phyloP scores from a whole-genome alignment of 2,329 filamentous ascomycete species.

The Pestalotiopsis sp. region DNA sequence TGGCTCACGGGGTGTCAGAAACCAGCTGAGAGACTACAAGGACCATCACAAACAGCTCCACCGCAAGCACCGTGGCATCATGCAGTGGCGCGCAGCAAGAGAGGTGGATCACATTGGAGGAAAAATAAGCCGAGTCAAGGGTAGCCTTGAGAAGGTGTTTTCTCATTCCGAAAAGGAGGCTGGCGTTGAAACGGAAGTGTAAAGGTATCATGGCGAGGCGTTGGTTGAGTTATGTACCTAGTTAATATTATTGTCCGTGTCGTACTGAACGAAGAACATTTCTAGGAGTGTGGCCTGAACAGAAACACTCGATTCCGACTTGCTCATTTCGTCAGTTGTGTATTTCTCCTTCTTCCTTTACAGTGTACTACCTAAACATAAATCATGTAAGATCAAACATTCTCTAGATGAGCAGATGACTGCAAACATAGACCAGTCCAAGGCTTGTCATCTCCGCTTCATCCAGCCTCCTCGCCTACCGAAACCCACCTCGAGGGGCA shows the following conservation, averaged over 20 bases:
- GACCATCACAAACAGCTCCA: conserved; percentile 61
- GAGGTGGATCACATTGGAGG: conserved; percentile 52
- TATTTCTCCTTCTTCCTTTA: too few relatives aligned
- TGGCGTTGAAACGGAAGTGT: conserved; percentile 72
- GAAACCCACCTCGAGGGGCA: too few relatives aligned
- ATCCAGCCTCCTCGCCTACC: too few relatives aligned
- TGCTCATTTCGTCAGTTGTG: too few relatives aligned
- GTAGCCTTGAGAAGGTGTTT: conserved; percentile 59
- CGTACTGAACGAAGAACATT: too few relatives aligned
- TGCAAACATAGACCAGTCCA: too few relatives aligned
- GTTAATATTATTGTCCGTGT: not conserved
- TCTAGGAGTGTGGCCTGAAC: too few relatives aligned
- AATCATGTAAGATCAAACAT: too few relatives aligned
- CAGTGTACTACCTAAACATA: too few relatives aligned
- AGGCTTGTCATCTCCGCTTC: too few relatives aligned
- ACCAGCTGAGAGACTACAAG: conserved; percentile 62
- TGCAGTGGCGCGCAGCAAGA: conserved; percentile 69
- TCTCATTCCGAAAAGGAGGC: conserved; percentile 59
- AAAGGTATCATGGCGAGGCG: conserved; percentile 10
- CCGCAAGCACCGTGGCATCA: conserved; percentile 66
- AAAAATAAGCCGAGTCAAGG: conserved; percentile 58
- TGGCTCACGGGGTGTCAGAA: conserved; percentile 46
- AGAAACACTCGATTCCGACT: too few relatives aligned
- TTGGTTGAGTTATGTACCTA: not conserved
- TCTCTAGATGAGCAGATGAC: too few relatives aligned